Conservation (phyloP, 2,329 filamentous ascomycete genomes). For the Phialocephala subalpina region DNA sequence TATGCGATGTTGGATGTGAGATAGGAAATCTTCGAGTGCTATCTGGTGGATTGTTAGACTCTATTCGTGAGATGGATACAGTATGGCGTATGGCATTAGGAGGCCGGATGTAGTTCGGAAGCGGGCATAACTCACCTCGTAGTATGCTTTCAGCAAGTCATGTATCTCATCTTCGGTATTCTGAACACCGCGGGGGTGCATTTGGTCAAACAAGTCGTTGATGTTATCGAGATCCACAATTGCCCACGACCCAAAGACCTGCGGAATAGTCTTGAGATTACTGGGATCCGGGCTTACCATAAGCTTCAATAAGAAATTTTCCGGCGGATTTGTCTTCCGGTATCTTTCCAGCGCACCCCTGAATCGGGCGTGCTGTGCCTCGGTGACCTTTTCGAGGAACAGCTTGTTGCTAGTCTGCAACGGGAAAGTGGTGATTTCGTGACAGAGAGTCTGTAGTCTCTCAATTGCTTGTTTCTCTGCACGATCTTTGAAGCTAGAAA, state of each 20-base stretch:
- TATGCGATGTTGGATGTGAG: slow-evolving; percentile 37
- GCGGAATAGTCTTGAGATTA: background rate
- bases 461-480: no score
- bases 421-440: slow-evolving; percentile 19
- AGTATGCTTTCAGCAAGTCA: slow-evolving; percentile 49
- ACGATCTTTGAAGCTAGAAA: no score
- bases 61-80: background rate
- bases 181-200: slow-evolving; percentile 33
- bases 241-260: slow-evolving; percentile 14
- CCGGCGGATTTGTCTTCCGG: slow-evolving; percentile 16
- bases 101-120: no score
- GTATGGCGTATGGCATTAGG: slow-evolving; percentile 11
- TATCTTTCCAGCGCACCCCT: slow-evolving; percentile 28
- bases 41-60: slow-evolving; percentile 34
- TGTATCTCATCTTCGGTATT: slow-evolving; percentile 47
- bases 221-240: slow-evolving; percentile 20
- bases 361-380: slow-evolving; percentile 27
- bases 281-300: background rate
- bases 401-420: slow-evolving; percentile 28
- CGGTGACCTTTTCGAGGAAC: slow-evolving; percentile 26
- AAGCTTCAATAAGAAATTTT: slow-evolving; percentile 12
- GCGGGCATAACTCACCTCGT: slow-evolving; percentile 41
- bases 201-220: slow-evolving; percentile 26
- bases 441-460: slow-evolving; percentile 9
- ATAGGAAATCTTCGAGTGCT: slow-evolving; percentile 42